These are phyloP conservation scores for Immersiella caudata DNA, from an alignment of 495 filamentous ascomycete species.

Conservation along the genomic window DNA sequence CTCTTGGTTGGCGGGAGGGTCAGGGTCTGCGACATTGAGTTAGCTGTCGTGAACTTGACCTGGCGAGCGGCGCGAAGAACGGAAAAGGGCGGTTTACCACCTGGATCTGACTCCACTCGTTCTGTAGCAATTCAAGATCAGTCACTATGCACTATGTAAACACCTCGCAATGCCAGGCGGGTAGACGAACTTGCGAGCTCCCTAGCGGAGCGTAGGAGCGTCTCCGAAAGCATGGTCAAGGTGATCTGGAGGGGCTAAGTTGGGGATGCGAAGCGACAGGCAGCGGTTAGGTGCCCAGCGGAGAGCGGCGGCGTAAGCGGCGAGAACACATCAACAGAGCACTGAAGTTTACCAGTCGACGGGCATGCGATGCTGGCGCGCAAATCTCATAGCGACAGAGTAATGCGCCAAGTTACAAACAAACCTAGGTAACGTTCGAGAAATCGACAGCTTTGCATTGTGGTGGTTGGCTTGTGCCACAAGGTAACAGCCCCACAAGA, in stretches of 20 bases:
- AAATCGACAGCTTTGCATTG: conserved; percentile 29
- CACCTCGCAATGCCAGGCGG: neutral
- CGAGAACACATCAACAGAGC: conserved; percentile 25
- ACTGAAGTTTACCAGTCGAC: conserved; percentile 12
- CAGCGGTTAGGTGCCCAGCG: conserved; percentile 9
- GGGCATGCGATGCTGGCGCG: neutral
- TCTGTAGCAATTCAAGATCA: conserved; percentile 34
- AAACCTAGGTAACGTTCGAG: conserved; percentile 4
- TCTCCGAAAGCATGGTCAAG: conserved; percentile 36
- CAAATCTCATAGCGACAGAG: neutral
- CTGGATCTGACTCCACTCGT: conserved; percentile 56
- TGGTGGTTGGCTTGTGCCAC: conserved; percentile 4
- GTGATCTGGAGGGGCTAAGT: neutral
- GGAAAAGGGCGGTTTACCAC: conserved; percentile 43
- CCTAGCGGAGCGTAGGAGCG: conserved; percentile 43
- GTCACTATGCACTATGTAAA: neutral
- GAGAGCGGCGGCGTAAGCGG: conserved; percentile 13
- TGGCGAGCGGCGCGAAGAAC: neutral
- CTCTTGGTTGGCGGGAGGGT: conserved; percentile 69
- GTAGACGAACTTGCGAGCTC: conserved; percentile 46
- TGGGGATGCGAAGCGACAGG: neutral
- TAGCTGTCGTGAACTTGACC: conserved; percentile 17
- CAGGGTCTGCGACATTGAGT: conserved; percentile 40
- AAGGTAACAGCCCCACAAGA: conserved; percentile 6
- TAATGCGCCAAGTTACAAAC: neutral